Base-by-base conservation (phyloP, 2,329 filamentous ascomycete genomes). In the Clathrospora elynae region DNA sequence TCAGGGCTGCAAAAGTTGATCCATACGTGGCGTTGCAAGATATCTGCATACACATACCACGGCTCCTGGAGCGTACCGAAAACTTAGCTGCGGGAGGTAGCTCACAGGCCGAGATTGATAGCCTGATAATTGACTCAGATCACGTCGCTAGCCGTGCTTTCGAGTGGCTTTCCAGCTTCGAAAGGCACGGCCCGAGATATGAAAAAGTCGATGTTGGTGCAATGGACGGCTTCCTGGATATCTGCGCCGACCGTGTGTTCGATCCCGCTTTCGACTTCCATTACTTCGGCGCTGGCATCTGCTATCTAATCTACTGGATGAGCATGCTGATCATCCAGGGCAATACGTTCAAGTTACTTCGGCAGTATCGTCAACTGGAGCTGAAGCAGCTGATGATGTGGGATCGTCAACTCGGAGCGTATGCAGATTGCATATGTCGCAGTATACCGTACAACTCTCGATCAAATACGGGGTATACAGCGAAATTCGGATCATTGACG, bases 261-360 rank as follows among this genome's bases (percentile, higher is more conserved):
- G 55, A 64, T 29, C 54, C 51, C 2, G 64, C 65, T 1, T 67
- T 61, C 46, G 46, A 59, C 12, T 70, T 68, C 44, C 51, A 61
- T 31, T 61, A 61, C 36, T 68, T 67, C 19, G 56, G 58, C 35
- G 57, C 61, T 1, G 61, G 61, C 6, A 68, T 66, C 26, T 67
- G 62, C 38, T 68, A 67, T 42, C 49, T 66, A 26, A 63, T 66
- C 24, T 68, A 67, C 51, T 68, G 64, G 61, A 67, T 66, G 62
- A 61, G 56, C 44, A 66, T 68, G 62, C 45, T 68, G 6, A 65
- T 70, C 35, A 35, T 68, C 42, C 65, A 63, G 36, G 61, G 60
- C 29, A 68, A 68, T 49, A 67, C 57, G 1, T 68, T 68, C 54
- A 54, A 47, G 18, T 46, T 70, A 2, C 49, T 63, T 6, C 56